These are phyloP conservation scores for Crassisporium funariophilum DNA, from an alignment of 768 basidiomycete species.

Conservation along the genomic window DNA sequence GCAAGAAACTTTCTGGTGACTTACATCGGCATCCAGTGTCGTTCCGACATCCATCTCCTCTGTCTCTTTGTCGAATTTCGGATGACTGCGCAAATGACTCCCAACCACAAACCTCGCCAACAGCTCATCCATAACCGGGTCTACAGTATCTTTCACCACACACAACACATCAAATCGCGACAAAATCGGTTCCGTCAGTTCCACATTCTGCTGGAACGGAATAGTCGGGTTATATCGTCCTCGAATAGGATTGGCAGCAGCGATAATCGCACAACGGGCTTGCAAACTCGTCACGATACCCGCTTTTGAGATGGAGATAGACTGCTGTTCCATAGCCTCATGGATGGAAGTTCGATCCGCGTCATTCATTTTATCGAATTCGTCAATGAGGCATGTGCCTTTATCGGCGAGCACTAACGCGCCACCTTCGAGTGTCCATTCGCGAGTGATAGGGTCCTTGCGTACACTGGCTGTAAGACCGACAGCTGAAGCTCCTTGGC, in stretches of 20 bases:
- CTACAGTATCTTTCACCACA: slow-evolving; percentile 96
- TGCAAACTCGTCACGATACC: slow-evolving; percentile 98
- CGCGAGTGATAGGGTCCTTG: slow-evolving; percentile 94
- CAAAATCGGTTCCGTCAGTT: slow-evolving; percentile 96
- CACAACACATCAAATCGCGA: slow-evolving; percentile 98
- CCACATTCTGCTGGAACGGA: slow-evolving; percentile 98
- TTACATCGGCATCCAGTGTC: slow-evolving; percentile 85
- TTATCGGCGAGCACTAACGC: slow-evolving; percentile 98
- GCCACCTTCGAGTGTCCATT: slow-evolving; percentile 99
- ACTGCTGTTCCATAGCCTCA: slow-evolving; percentile 99
- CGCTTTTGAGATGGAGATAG: slow-evolving; percentile 98
- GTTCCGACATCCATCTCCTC: slow-evolving; percentile 97
- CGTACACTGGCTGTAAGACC: slow-evolving; percentile 99
- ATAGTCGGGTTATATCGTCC: slow-evolving; percentile 98
- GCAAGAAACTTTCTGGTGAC: slow-evolving; percentile 26
- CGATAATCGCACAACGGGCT: slow-evolving; percentile 96
- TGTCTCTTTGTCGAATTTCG: slow-evolving; percentile 80
- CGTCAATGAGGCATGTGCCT: slow-evolving; percentile 96
- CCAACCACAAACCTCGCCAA: slow-evolving; percentile 98
- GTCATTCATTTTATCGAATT: slow-evolving; percentile 99
- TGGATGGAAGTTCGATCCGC: slow-evolving; percentile 97
- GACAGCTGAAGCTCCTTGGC: slow-evolving; percentile 97
- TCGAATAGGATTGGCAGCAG: slow-evolving; percentile 96
- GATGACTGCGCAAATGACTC: slow-evolving; percentile 92
- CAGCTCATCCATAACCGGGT: slow-evolving; percentile 96